These are phyloP conservation scores for Laguncularia racemosa DNA, from an alignment of 345 rosid genomes.

Conservation along the genomic window DNA sequence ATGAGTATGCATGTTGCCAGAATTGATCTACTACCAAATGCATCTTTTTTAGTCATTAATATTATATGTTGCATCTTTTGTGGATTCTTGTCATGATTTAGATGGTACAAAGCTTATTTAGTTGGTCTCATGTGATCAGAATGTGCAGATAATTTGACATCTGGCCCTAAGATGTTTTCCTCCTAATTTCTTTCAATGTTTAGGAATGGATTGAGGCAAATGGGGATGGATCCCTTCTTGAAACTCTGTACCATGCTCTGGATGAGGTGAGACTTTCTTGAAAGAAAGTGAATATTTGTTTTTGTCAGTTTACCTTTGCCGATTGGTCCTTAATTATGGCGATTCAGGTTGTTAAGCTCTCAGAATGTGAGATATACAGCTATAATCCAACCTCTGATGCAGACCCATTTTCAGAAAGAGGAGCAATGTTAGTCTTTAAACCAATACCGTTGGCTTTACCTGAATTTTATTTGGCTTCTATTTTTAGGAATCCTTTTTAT, in stretches of 20 bases:
- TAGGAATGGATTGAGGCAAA: conserved; percentile 77
- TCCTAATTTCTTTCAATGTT: neutral
- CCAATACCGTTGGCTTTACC: too few relatives aligned
- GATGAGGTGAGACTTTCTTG: conserved; percentile 63
- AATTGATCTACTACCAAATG: too few relatives aligned
- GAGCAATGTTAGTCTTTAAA: conserved; percentile 47
- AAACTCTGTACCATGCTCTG: conserved; percentile 68
- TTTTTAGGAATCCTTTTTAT: conserved; percentile 3
- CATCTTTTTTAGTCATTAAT: neutral
- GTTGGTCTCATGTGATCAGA: too few relatives aligned
- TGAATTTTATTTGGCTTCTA: too few relatives aligned
- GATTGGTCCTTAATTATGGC: conserved; percentile 8
- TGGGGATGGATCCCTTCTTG: conserved; percentile 65
- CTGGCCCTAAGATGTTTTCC: neutral
- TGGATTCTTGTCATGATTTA: too few relatives aligned
- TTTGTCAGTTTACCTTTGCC: conserved; percentile 6
- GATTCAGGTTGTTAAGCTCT: conserved; percentile 75
- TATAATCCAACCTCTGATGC: conserved; percentile 77
- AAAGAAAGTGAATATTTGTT: conserved; percentile 9
- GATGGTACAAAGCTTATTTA: too few relatives aligned
- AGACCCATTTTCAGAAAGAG: conserved; percentile 76
- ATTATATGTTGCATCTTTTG: neutral
- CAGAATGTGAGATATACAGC: conserved; percentile 87
- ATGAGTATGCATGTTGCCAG: too few relatives aligned
- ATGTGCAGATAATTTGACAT: neutral